These are phyloP conservation scores for Setaria viridis DNA, from an alignment of 202 grass and related monocot genomes.

Conservation along the genomic window DNA sequence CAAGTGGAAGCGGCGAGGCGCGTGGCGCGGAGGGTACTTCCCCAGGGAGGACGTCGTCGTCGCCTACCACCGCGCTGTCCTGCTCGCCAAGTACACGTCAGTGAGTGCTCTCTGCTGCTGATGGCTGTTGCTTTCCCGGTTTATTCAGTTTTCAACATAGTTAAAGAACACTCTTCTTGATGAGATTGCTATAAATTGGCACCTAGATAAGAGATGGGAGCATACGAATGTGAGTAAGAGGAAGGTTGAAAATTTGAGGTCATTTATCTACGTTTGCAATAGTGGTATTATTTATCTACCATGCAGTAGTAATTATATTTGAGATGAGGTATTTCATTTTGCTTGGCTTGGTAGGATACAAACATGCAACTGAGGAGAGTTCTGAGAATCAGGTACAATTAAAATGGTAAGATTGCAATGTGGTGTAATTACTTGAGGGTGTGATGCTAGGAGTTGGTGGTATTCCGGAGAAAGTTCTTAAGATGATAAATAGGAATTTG, in stretches of 20 bases:
- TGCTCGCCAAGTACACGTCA: conserved; percentile 91
- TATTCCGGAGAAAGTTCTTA: not conserved
- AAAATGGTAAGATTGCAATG: not conserved
- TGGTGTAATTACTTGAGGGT: not conserved
- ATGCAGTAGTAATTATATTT: not conserved
- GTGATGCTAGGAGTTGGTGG: not conserved
- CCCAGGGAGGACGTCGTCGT: conserved; percentile 73
- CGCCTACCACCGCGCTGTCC: conserved; percentile 89
- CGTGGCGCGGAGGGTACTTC: conserved; percentile 91
- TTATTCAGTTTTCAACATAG: conserved; percentile 5
- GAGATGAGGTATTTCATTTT: conserved; percentile 5
- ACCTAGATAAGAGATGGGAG: not conserved
- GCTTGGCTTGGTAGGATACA: not conserved
- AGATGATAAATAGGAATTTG: not conserved
- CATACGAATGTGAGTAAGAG: not conserved
- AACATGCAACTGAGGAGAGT: not conserved
- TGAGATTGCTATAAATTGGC: conserved; percentile 8
- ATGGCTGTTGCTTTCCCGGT: not conserved
- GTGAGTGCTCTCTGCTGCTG: conserved; percentile 45
- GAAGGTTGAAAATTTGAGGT: not conserved
- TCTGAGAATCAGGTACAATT: not conserved
- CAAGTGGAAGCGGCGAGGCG: conserved; percentile 93
- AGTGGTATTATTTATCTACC: not conserved
- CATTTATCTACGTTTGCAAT: not conserved
- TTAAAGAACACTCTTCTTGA: not conserved